These are phyloP conservation scores for Prunus armeniaca DNA, from an alignment of 306 rosid species.

Conservation along the genomic window DNA sequence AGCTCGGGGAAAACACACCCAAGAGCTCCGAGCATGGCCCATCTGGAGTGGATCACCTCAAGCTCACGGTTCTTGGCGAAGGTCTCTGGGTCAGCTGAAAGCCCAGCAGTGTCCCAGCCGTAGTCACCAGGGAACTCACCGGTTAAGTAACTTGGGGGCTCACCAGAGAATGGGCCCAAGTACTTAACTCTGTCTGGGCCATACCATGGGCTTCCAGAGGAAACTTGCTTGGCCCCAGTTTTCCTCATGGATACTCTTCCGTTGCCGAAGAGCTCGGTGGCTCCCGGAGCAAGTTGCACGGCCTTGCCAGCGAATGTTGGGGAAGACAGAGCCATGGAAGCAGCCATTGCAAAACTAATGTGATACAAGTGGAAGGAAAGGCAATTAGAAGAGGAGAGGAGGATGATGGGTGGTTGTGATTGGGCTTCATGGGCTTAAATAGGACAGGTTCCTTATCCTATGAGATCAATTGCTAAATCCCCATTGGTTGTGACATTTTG, in stretches of 20 bases:
- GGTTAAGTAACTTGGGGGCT: conserved; percentile 65
- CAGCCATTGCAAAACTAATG: conserved; percentile 40
- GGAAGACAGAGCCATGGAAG: conserved; percentile 74
- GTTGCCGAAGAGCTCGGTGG: conserved; percentile 26
- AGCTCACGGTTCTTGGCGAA: conserved; percentile 81
- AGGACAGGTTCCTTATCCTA: conserved; percentile 27
- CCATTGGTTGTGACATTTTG: conserved; percentile 31
- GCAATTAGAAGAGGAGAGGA: not conserved
- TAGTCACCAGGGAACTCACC: conserved; percentile 89
- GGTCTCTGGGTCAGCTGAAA: conserved; percentile 88
- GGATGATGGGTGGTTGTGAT: conserved; percentile 10
- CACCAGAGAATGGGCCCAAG: conserved; percentile 88
- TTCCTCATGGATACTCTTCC: conserved; percentile 65
- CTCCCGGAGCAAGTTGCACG: conserved; percentile 47
- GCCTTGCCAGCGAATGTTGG: conserved; percentile 72
- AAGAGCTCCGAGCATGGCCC: conserved; percentile 96
- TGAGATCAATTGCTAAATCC: conserved; percentile 17
- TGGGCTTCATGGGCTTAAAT: not conserved
- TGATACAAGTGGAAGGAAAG: not conserved
- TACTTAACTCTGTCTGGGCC: conserved; percentile 95
- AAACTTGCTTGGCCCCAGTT: conserved; percentile 20
- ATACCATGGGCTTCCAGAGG: conserved; percentile 83
- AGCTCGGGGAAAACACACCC: conserved; percentile 90
- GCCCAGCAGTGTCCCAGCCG: conserved; percentile 94
- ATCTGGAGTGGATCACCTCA: conserved; percentile 70